Evolutionary conservation across 768 basidiomycete genomes (phyloP), one percentile per base, ranked within the genome.

Genomic region (Leucocoprinus birnbaumii): DNA sequence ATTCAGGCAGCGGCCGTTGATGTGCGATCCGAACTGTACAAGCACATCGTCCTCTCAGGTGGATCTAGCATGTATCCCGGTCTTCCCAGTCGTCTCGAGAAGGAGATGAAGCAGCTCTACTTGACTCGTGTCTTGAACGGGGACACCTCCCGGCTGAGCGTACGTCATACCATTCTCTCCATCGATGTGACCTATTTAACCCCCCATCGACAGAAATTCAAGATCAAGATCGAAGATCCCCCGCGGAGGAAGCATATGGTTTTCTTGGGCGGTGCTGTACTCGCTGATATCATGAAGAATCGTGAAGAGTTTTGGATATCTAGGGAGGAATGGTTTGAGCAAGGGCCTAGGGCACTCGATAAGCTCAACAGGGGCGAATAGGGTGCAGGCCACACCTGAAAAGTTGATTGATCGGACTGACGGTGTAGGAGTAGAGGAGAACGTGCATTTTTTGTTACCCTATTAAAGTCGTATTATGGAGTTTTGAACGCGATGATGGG

Each of bases 81-180:
- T 24, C 83, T 99, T 53, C 97, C 97, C 10, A 93, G 90, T 67
- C 86, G 97, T 44, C 79, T 99, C 42, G 97, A 98, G 74, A 98
- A 98, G 77, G 96, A 99, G 77, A 94, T 98, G 90, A 98, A 98
- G 72, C 97, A 98, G 70, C 78, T 98, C n/a, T 94, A 98, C 70
- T 80, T 99, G 57, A 90, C 91, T 1, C 80, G 86, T n/a, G 91
- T 98, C 16, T 78, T 98, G 43, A 79, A 82, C 43, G 87, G 91
- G 16, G 88, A 98, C 66, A 86, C 92, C 0, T 71, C 86, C 14
- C 79, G 97, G 35, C 68, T 98, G 63, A 94, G 89, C 68, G 96
- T 97, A 59, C 56, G 93, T 83, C 10, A 14, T 27, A 10, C 18
- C 1, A 31, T 2, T 42, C 37, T 43, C 58, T 18, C 27, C 16